Evolutionary conservation across 208 protist species (phyloP).

Genomic region (Crithidia acanthocephali): DNA sequence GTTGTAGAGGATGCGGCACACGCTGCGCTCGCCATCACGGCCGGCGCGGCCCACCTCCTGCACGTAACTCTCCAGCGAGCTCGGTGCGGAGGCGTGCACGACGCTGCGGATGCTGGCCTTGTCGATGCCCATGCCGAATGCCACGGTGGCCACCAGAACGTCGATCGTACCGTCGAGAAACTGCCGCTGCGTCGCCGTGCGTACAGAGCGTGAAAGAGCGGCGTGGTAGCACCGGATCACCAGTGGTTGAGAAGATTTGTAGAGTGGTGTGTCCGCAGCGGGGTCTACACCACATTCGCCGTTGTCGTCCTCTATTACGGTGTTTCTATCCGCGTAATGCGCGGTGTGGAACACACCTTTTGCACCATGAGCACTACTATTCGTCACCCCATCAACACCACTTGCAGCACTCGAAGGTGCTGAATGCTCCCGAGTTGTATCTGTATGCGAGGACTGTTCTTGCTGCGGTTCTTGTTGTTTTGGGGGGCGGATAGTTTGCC

Average conservation of each 20-base stretch:
- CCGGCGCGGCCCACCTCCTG: conserved; percentile 98
- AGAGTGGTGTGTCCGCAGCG: not conserved
- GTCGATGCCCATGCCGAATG: conserved; percentile 99
- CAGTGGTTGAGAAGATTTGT: conserved; percentile 6
- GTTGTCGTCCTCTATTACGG: not conserved
- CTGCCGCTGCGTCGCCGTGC: conserved; percentile 73
- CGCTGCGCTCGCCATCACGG: conserved; percentile 87
- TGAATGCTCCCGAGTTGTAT: no score
- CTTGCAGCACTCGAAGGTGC: not conserved
- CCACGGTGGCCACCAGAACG: conserved; percentile 96
- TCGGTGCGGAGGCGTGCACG: conserved; percentile 95
- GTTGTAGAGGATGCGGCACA: conserved; percentile 90
- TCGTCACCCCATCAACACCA: not conserved
- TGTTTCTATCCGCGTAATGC: conserved; percentile 6
- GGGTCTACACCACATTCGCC: not conserved
- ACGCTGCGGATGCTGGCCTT: conserved; percentile 97
- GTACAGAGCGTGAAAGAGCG: conserved; percentile 48
- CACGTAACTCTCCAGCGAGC: conserved; percentile 97
- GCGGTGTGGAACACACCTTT: conserved; percentile 18
- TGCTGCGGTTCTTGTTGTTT: no score
- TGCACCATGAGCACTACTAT: not conserved
- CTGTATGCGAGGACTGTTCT: no score
- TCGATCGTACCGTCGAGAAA: conserved; percentile 90
- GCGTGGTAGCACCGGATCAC: conserved; percentile 85
- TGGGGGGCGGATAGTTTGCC: no score